These are phyloP conservation scores for Knoxia roxburghii DNA, from an alignment of 257 asterid genomes.

Conservation along the genomic window DNA sequence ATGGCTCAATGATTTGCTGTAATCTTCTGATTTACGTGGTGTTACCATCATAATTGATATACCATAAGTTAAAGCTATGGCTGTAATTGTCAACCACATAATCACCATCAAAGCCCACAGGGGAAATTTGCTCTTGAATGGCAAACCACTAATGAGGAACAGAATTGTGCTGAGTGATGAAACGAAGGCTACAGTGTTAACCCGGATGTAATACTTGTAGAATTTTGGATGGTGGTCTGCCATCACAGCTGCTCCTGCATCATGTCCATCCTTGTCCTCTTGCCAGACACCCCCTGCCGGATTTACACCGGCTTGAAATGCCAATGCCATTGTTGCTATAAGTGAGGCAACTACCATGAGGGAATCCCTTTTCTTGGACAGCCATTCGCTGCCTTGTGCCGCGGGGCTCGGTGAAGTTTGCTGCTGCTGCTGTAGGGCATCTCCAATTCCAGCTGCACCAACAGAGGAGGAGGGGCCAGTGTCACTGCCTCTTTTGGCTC, in stretches of 20 bases:
- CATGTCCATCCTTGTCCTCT: not conserved
- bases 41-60: constrained; percentile 13
- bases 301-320: not conserved
- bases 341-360: not conserved
- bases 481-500: not conserved
- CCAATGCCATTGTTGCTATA: not conserved
- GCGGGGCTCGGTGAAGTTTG: not conserved
- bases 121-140: constrained; percentile 28
- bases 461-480: not conserved
- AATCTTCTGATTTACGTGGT: constrained; percentile 20
- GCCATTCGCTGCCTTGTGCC: not conserved
- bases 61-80: constrained; percentile 39
- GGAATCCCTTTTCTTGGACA: not conserved
- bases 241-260: constrained; percentile 46
- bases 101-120: constrained; percentile 47
- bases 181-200: constrained; percentile 41
- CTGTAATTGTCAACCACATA: constrained; percentile 46
- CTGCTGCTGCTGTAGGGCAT: not conserved
- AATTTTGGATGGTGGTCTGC: constrained; percentile 23
- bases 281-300: not conserved
- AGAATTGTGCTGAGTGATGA: constrained; percentile 24
- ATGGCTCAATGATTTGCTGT: constrained; percentile 13
- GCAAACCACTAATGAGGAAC: constrained; percentile 50
- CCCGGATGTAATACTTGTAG: constrained; percentile 24
- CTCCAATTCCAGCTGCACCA: not conserved